These are phyloP conservation scores for Penicillium canariense DNA, from an alignment of 495 filamentous ascomycete species.

Conservation along the genomic window DNA sequence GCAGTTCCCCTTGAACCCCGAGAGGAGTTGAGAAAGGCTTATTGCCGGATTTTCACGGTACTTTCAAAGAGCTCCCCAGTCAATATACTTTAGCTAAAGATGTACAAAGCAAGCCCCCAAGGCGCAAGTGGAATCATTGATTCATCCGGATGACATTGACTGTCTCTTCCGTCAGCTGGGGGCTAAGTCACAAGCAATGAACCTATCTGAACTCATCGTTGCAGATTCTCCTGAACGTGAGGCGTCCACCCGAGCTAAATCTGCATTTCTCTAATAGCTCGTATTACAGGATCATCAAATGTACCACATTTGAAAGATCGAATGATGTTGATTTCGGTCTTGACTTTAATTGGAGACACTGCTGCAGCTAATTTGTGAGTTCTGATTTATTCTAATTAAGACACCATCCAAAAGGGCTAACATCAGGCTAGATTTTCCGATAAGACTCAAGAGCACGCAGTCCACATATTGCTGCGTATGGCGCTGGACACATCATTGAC, in stretches of 20 bases:
- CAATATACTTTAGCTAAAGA: neutral
- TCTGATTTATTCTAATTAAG: slow-evolving; percentile 35
- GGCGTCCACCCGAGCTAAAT: neutral
- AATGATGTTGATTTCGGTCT: slow-evolving; percentile 14
- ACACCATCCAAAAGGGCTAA: no score
- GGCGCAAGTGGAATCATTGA: slow-evolving; percentile 25
- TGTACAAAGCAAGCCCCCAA: slow-evolving; percentile 18
- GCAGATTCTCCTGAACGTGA: slow-evolving; percentile 28
- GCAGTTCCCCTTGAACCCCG: slow-evolving; percentile 57
- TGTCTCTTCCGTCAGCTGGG: slow-evolving; percentile 34
- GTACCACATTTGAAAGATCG: neutral
- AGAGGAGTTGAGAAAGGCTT: slow-evolving; percentile 62
- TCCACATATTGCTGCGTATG: slow-evolving; percentile 56
- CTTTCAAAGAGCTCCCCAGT: slow-evolving; percentile 1
- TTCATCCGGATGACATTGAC: slow-evolving; percentile 33
- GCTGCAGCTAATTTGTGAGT: slow-evolving; percentile 4
- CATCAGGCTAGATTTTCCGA: slow-evolving; percentile 29
- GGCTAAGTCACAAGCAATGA: slow-evolving; percentile 32
- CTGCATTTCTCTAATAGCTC: neutral
- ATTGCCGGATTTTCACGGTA: slow-evolving; percentile 54
- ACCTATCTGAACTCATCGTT: slow-evolving; percentile 21
- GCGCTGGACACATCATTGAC: slow-evolving; percentile 55
- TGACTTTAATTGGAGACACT: slow-evolving; percentile 14
- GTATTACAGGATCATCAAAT: neutral
- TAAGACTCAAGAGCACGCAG: slow-evolving; percentile 31